These are phyloP conservation scores for Malbranchea zuffiana DNA, from an alignment of 2,329 filamentous ascomycete genomes.

Conservation along the genomic window DNA sequence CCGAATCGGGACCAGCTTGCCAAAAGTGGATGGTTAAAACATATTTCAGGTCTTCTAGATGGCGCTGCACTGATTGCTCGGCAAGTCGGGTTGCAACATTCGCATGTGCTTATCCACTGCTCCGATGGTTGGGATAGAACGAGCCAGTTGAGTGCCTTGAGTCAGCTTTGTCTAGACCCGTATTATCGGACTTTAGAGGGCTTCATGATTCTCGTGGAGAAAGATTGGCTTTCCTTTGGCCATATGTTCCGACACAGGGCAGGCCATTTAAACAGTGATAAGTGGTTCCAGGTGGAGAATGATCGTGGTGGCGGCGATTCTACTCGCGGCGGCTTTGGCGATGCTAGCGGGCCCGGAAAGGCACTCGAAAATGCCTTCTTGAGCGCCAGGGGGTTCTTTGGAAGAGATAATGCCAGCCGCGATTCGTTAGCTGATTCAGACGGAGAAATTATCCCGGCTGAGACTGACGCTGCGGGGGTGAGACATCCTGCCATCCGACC, in stretches of 20 bases:
- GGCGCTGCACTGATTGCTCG: conserved; percentile 75
- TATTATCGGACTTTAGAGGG: conserved; percentile 91
- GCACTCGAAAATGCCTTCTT: conserved; percentile 76
- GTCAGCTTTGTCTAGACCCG: conserved; percentile 87
- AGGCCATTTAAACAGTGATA: conserved; percentile 77
- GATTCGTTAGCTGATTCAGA: conserved; percentile 55
- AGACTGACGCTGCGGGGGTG: conserved; percentile 33
- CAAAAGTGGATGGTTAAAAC: conserved; percentile 83
- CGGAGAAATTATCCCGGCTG: conserved; percentile 39
- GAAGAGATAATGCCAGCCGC: conserved; percentile 59
- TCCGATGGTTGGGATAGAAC: conserved; percentile 98
- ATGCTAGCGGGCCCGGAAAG: conserved; percentile 46
- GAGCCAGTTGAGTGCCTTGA: conserved; percentile 80
- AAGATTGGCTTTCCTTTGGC: conserved; percentile 95
- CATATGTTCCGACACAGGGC: conserved; percentile 96
- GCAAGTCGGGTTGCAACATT: conserved; percentile 83
- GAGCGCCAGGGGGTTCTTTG: conserved; percentile 82
- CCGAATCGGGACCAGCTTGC: conserved; percentile 70
- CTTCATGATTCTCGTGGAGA: conserved; percentile 88
- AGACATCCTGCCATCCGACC: conserved; percentile 29
- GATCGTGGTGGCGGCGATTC: conserved; percentile 55
- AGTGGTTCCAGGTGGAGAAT: conserved; percentile 84
- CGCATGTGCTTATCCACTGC: conserved; percentile 92
- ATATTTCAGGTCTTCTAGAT: conserved; percentile 73
- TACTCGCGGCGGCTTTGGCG: conserved; percentile 29